A percentile compares a stretch with the other conserved stretches of the same genome.
phyloP scores from a whole-genome alignment of 2,329 filamentous ascomycete species.

The Dactylellina sp. region DNA sequence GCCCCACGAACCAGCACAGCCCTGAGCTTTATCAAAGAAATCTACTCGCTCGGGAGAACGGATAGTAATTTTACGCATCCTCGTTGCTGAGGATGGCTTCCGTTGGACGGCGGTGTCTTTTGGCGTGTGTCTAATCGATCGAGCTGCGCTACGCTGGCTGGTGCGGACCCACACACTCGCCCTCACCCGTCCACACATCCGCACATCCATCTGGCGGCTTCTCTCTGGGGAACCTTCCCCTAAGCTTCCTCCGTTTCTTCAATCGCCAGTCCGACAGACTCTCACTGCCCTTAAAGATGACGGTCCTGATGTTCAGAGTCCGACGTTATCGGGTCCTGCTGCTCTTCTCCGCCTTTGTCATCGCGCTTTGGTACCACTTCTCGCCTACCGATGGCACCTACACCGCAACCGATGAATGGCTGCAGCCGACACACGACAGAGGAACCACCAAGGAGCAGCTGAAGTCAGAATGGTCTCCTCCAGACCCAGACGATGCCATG shows the following conservation, averaged over 20 bases:
- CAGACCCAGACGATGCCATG: slow-evolving; percentile 55
- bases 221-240: too few relatives aligned
- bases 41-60: too few relatives aligned
- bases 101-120: too few relatives aligned
- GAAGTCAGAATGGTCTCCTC: slow-evolving; percentile 52
- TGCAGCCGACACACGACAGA: slow-evolving; percentile 46
- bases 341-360: slow-evolving; percentile 48
- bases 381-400: slow-evolving; percentile 51
- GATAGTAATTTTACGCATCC: too few relatives aligned
- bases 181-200: too few relatives aligned
- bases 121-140: too few relatives aligned
- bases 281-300: slow-evolving; percentile 17
- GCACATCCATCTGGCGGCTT: too few relatives aligned
- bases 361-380: slow-evolving; percentile 54
- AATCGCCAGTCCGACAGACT: neutral
- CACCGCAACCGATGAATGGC: slow-evolving; percentile 33
- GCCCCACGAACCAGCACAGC: too few relatives aligned
- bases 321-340: slow-evolving; percentile 51
- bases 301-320: slow-evolving; percentile 53
- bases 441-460: slow-evolving; percentile 49
- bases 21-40: too few relatives aligned
- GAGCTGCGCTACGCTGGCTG: too few relatives aligned
- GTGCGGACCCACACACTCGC: too few relatives aligned
- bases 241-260: neutral
- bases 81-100: too few relatives aligned